phyloP scores from a whole-genome alignment of 2,329 filamentous ascomycete genomes.

The Colletotrichum trifolii region DNA sequence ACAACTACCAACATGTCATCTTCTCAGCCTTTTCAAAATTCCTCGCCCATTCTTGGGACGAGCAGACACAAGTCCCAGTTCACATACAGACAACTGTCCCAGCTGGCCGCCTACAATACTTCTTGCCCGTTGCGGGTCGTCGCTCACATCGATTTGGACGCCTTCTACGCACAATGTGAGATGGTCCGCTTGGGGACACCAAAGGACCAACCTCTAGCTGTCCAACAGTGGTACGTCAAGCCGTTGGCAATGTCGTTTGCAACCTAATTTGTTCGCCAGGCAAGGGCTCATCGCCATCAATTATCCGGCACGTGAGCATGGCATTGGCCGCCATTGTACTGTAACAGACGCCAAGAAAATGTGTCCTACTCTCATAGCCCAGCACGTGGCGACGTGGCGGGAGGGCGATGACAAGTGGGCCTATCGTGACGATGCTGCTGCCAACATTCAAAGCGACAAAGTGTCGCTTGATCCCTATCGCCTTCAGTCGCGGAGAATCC shows the following conservation, averaged over 20 bases:
- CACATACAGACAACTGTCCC: slow-evolving; percentile 84
- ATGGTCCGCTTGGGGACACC: slow-evolving; percentile 83
- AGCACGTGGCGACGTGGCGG: slow-evolving; percentile 95
- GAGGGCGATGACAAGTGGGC: slow-evolving; percentile 93
- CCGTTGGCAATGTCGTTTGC: background rate
- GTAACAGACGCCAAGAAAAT: slow-evolving; percentile 85
- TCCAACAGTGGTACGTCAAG: slow-evolving; percentile 82
- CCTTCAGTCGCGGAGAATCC: slow-evolving; percentile 83
- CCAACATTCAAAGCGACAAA: slow-evolving; percentile 87
- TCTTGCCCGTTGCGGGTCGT: slow-evolving; percentile 86
- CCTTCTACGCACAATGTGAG: slow-evolving; percentile 97
- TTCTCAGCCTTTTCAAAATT: slow-evolving; percentile 33
- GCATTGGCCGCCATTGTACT: slow-evolving; percentile 82
- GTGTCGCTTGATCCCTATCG: slow-evolving; percentile 95
- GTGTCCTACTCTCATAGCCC: slow-evolving; percentile 84
- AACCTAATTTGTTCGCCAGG: slow-evolving; percentile 55
- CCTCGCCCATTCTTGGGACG: slow-evolving; percentile 28
- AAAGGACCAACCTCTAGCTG: slow-evolving; percentile 84
- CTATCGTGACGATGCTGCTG: slow-evolving; percentile 84
- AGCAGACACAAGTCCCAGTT: slow-evolving; percentile 69
- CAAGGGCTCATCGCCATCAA: slow-evolving; percentile 96
- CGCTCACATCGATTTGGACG: slow-evolving; percentile 94
- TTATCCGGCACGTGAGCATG: slow-evolving; percentile 86
- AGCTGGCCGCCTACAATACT: slow-evolving; percentile 77
- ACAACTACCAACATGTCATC: slow-evolving; percentile 33